A percentile compares a stretch with the other conserved stretches of the same genome.
phyloP scores from a whole-genome alignment of 176 grass and related monocot species.

The Triticum dicoccoides region DNA sequence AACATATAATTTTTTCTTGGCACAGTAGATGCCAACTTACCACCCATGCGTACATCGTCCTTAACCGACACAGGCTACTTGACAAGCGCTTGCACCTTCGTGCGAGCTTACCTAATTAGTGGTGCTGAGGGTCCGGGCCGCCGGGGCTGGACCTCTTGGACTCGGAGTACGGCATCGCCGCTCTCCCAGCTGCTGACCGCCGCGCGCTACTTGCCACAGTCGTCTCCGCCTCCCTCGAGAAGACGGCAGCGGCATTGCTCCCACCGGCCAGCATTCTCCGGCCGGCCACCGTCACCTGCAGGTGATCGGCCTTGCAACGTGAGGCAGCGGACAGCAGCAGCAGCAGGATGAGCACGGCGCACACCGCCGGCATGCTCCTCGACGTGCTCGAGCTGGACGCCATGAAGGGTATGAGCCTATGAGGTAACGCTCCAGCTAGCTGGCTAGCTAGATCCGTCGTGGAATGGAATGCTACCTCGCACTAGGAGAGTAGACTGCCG shows the following conservation, averaged over 20 bases:
- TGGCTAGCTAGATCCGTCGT: too few relatives aligned
- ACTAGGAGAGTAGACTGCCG: too few relatives aligned
- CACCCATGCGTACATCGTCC: too few relatives aligned
- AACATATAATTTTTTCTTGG: too few relatives aligned
- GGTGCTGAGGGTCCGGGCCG: conserved; percentile 68
- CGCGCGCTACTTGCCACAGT: background rate
- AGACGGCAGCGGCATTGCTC: background rate
- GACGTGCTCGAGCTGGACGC: background rate
- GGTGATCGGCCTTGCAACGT: background rate
- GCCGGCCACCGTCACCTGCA: background rate
- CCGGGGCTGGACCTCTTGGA: conserved; percentile 58
- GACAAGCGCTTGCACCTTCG: too few relatives aligned
- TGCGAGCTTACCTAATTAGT: conserved; percentile 13
- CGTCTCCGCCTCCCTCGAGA: background rate
- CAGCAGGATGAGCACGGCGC: background rate
- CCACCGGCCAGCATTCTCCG: conserved; percentile 33
- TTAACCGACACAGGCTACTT: too few relatives aligned
- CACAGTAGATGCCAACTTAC: too few relatives aligned
- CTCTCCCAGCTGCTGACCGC: background rate
- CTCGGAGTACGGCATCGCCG: conserved; percentile 10
- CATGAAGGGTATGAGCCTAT: background rate
- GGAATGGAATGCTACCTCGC: too few relatives aligned
- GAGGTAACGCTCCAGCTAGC: too few relatives aligned
- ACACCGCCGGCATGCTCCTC: background rate
- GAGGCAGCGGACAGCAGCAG: background rate